These are phyloP conservation scores for Verticillium albo-atrum DNA, from an alignment of 2,329 filamentous ascomycete genomes.

Conservation along the genomic window DNA sequence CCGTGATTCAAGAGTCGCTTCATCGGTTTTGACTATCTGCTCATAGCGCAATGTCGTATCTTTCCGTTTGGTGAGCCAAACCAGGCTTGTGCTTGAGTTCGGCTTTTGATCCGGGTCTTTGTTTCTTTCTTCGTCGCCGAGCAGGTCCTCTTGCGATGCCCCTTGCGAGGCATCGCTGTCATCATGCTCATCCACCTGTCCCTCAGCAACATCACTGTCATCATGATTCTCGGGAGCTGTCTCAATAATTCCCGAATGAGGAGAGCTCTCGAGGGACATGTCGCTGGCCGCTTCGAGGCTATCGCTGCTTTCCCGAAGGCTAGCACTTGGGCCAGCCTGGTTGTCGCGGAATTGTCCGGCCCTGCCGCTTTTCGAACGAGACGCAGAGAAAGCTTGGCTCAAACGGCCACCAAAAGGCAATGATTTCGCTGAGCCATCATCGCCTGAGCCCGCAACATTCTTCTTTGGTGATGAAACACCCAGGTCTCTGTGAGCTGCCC, in stretches of 20 bases:
- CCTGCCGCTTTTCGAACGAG: background rate
- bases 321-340: background rate
- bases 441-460: background rate
- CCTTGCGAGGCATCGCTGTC: background rate
- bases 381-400: slow-evolving; percentile 38
- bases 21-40: slow-evolving; percentile 36
- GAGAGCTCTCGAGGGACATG: too few relatives aligned
- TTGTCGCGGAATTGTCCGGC: background rate
- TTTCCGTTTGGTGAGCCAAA: slow-evolving; percentile 35
- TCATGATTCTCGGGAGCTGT: too few relatives aligned
- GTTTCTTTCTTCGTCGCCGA: background rate
- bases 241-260: too few relatives aligned
- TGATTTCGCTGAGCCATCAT: background rate
- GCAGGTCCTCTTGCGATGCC: background rate
- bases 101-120: background rate
- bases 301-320: background rate
- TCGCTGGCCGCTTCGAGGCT: background rate
- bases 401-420: slow-evolving; percentile 38
- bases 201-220: too few relatives aligned
- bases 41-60: slow-evolving; percentile 52
- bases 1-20: slow-evolving; percentile 12
- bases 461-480: background rate
- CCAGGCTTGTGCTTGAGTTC: background rate
- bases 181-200: background rate
- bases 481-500: too few relatives aligned